Evolutionary conservation across 2,329 filamentous ascomycete genomes (phyloP).

Genomic region (Aspergillus chevalieri): DNA sequence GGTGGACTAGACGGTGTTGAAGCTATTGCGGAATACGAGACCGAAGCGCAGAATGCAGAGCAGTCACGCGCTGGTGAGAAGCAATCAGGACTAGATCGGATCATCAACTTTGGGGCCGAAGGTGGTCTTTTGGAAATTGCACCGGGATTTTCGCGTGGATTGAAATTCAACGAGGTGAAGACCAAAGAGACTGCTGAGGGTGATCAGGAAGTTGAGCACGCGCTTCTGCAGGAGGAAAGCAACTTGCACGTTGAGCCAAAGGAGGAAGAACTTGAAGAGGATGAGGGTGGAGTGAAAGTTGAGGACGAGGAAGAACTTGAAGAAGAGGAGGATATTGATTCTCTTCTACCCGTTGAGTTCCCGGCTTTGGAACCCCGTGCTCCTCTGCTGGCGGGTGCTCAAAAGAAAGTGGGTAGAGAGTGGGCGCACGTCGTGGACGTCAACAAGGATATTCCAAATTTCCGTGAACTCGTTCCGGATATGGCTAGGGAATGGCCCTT

Average conservation of each 20-base stretch:
- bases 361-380: slow-evolving; percentile 80
- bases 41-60: slow-evolving; percentile 57
- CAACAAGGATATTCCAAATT: slow-evolving; percentile 88
- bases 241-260: slow-evolving; percentile 46
- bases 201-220: slow-evolving; percentile 64
- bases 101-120: slow-evolving; percentile 75
- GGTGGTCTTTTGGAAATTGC: slow-evolving; percentile 74
- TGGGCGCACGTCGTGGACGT: slow-evolving; percentile 99
- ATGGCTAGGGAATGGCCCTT: slow-evolving; percentile 97
- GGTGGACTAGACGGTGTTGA: slow-evolving; percentile 84
- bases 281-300: slow-evolving; percentile 24
- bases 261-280: slow-evolving; percentile 34
- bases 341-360: slow-evolving; percentile 84
- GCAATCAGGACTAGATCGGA: slow-evolving; percentile 61
- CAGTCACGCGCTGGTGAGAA: slow-evolving; percentile 32
- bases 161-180: slow-evolving; percentile 61
- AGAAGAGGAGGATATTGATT: slow-evolving; percentile 63
- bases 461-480: slow-evolving; percentile 84
- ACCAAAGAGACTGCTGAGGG: slow-evolving; percentile 54
- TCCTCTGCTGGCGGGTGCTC: slow-evolving; percentile 63
- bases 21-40: slow-evolving; percentile 75
- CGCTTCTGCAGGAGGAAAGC: slow-evolving; percentile 45
- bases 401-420: slow-evolving; percentile 71
- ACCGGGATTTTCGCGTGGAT: slow-evolving; percentile 73
- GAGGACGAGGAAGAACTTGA: slow-evolving; percentile 24